These are phyloP conservation scores for Thyridium curvatum DNA, from an alignment of 2,329 filamentous ascomycete species.

Conservation along the genomic window DNA sequence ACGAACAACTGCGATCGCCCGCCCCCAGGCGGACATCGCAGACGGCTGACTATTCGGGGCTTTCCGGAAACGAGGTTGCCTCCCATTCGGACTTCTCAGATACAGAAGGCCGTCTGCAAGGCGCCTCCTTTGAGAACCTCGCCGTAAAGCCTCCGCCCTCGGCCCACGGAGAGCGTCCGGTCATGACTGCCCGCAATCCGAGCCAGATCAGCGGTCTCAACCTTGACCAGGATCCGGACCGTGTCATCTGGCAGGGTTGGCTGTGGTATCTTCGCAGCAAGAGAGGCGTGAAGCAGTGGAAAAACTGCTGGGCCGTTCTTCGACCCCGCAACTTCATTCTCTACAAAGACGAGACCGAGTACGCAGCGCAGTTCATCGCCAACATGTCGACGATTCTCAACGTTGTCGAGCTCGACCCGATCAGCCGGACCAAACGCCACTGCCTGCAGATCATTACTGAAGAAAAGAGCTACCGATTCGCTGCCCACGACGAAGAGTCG, in stretches of 20 bases:
- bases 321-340: conserved; percentile 78
- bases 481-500: conserved; percentile 72
- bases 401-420: conserved; percentile 84
- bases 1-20: conserved; percentile 12
- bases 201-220: conserved; percentile 57
- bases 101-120: conserved; percentile 42
- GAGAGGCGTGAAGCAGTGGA: conserved; percentile 84
- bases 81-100: conserved; percentile 89
- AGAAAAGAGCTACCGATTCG: conserved; percentile 77
- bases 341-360: conserved; percentile 91
- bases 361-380: conserved; percentile 77
- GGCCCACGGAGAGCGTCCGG: conserved; percentile 22
- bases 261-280: conserved; percentile 79
- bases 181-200: conserved; percentile 41
- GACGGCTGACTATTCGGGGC: conserved; percentile 56
- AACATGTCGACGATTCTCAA: conserved; percentile 75
- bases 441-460: conserved; percentile 93
- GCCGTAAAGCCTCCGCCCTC: conserved; percentile 29
- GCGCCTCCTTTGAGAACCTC: conserved; percentile 46
- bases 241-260: conserved; percentile 91
- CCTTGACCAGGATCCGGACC: conserved; percentile 65
- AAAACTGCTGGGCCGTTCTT: conserved; percentile 87
- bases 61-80: conserved; percentile 60
- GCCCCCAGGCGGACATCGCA: conserved; percentile 52
- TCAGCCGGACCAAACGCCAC: conserved; percentile 76